These are phyloP conservation scores for Juglanconis juglandina DNA, from an alignment of 2,329 filamentous ascomycete genomes.

Conservation along the genomic window DNA sequence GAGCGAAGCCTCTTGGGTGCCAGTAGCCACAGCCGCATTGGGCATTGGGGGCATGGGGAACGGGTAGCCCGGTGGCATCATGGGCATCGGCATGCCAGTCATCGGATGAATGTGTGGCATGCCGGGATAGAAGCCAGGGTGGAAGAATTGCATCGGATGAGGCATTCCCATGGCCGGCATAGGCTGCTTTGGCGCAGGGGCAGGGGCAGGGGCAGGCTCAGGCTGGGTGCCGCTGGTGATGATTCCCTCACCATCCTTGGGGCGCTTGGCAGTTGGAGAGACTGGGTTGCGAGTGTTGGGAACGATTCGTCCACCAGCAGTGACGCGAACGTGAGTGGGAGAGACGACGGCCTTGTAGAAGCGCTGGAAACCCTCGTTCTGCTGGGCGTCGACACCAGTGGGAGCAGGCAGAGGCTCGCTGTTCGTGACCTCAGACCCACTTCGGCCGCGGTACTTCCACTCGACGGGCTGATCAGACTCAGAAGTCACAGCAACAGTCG, in stretches of 20 bases:
- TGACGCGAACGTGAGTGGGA: conserved; percentile 64
- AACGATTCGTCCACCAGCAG: conserved; percentile 64
- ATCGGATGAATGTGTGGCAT: conserved; percentile 31
- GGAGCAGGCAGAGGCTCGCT: conserved; percentile 53
- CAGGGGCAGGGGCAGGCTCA: conserved; percentile 4
- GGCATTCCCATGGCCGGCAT: conserved; percentile 26
- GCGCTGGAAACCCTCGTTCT: conserved; percentile 62
- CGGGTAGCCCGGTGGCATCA: conserved; percentile 29
- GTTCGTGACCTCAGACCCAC: conserved; percentile 38
- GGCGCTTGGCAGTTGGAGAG: conserved; percentile 51
- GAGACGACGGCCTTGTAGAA: conserved; percentile 68
- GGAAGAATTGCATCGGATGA: conserved; percentile 22
- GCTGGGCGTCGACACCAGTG: conserved; percentile 49
- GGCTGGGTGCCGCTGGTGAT: conserved; percentile 14
- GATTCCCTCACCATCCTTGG: conserved; percentile 36
- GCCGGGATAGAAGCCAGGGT: conserved; percentile 26
- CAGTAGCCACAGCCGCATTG: conserved; percentile 9
- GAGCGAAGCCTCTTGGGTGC: conserved; percentile 9
- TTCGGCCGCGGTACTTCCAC: conserved; percentile 45
- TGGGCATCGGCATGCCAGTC: conserved; percentile 39
- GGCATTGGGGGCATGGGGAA: conserved; percentile 18
- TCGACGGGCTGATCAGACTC: conserved; percentile 20
- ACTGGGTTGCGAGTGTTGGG: conserved; percentile 54
- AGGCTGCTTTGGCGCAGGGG: conserved; percentile 13
- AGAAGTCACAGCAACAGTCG: not conserved